phyloP scores from a whole-genome alignment of 2,329 filamentous ascomycete species.

The Uncinocarpus reesii region DNA sequence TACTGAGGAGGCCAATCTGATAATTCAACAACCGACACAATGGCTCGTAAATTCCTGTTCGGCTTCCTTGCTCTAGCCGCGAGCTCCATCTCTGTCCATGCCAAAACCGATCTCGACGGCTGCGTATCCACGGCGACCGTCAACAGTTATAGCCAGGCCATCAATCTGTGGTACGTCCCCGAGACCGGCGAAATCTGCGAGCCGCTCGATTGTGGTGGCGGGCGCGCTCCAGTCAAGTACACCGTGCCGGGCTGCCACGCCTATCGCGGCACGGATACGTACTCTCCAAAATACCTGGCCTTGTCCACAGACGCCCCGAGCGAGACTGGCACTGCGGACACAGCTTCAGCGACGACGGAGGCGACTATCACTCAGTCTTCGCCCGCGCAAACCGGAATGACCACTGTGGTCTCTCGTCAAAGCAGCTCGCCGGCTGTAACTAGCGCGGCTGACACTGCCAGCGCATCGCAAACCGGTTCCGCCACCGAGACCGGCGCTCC shows the following conservation, averaged over 20 bases:
- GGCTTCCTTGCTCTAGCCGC: conserved; percentile 1
- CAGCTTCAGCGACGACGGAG: background rate
- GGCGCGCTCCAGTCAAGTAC: conserved; percentile 53
- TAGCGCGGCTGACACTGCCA: background rate
- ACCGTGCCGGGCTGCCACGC: conserved; percentile 47
- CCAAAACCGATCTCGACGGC: conserved; percentile 9
- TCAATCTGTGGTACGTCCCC: conserved; percentile 46
- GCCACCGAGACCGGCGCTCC: background rate
- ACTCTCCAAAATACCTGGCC: conserved; percentile 5
- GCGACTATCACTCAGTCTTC: background rate
- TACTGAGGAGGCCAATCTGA: background rate
- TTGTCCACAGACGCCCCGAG: background rate
- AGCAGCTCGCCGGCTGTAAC: conserved; percentile 5
- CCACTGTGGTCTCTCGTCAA: background rate
- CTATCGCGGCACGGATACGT: conserved; percentile 11
- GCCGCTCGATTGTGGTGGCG: conserved; percentile 57
- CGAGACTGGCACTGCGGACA: conserved; percentile 1
- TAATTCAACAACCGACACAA: background rate
- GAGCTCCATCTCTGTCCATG: background rate
- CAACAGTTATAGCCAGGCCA: background rate
- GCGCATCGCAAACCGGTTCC: background rate
- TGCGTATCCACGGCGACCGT: conserved; percentile 7
- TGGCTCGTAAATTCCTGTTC: conserved; percentile 2
- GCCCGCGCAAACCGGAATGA: conserved; percentile 1
- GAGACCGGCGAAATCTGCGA: conserved; percentile 55